Percentiles rank a stretch among this genome's conserved stretches.
These are phyloP conservation scores for Anthostomella pinea DNA, from an alignment of 2,329 filamentous ascomycete genomes.

Conservation along the genomic window DNA sequence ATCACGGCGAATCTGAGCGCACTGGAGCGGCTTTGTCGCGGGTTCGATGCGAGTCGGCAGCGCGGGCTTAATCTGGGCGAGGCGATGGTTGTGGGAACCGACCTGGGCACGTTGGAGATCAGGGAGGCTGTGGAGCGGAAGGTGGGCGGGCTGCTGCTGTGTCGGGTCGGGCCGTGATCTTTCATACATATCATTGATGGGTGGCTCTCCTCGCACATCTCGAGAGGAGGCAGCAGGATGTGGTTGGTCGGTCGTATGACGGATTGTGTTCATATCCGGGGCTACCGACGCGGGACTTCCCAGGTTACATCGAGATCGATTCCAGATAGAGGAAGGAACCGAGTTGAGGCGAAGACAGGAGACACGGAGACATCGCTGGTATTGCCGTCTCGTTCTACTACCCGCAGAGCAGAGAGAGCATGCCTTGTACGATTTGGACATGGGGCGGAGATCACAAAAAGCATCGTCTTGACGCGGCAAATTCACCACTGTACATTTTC, in stretches of 20 bases:
- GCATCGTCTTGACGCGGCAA: background rate
- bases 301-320: too few relatives aligned
- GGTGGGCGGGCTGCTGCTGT: constrained; percentile 77
- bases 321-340: too few relatives aligned
- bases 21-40: constrained; percentile 65
- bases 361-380: too few relatives aligned
- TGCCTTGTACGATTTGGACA: constrained; percentile 1
- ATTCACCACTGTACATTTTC: constrained; percentile 3
- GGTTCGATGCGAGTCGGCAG: constrained; percentile 61
- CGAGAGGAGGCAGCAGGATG: too few relatives aligned
- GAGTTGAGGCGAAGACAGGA: too few relatives aligned
- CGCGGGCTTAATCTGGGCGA: constrained; percentile 73
- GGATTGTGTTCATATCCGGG: too few relatives aligned
- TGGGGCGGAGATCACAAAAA: background rate
- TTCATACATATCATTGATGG: constrained; percentile 1
- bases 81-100: constrained; percentile 75
- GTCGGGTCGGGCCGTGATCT: constrained; percentile 50
- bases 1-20: constrained; percentile 63
- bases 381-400: too few relatives aligned
- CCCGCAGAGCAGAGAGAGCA: too few relatives aligned
- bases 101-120: constrained; percentile 74
- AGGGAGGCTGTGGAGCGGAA: constrained; percentile 79
- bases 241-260: too few relatives aligned
- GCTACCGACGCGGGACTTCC: too few relatives aligned
- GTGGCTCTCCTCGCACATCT: too few relatives aligned